Evolutionary conservation across 2,329 filamentous ascomycete genomes (phyloP), one percentile per base, ranked within the genome.

Genomic region (Colletotrichum eleusines): DNA sequence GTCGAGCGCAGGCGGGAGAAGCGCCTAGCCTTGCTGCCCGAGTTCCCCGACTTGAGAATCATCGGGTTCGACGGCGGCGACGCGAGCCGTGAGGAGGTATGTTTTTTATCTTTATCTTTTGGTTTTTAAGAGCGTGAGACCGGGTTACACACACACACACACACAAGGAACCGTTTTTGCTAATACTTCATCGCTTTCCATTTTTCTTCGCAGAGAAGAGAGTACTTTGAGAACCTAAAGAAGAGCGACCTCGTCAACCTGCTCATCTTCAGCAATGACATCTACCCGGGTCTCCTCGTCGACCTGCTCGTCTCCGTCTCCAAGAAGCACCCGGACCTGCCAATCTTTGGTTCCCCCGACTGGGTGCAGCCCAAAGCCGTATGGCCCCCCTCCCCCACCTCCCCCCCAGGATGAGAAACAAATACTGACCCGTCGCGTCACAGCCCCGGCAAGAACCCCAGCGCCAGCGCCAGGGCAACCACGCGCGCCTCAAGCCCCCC

Each of bases 221-320:
- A 80, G 40, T 84, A 84, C 69, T 84, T 84, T 68, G 77, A 76
- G 26, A 70, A 73, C 9, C 79, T 82, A 69, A 77, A 77, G 58
- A 81, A 76, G 58, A 80, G 76, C 5, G 82, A 84, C 62, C 75
- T 83, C 0, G 75, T 84, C 31, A 81, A 82, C 40, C 74, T 84
- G 12, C 72, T 85, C 2, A 79, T 80, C 3, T 79, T 84, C 46
- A 82, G 81, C 69, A 81, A 84, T 59, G 81, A 81, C 66, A 74
- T 84, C 18, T 77, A 80, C 31, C 81, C 82, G 2, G 80, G 82
- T 42, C 80, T 84, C 14, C 76, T 85, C 2, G 77, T 79, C 18
- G 81, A 84, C 59, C 71, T 85, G 5, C 76, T 84, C 33, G 80
- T 82, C 11, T 83, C 81, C 3, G 78, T 84, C n/a, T 81, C 83